Percentiles rank a stretch among this genome's conserved stretches.
phyloP scores from a whole-genome alignment of 345 rosid genomes.

The Camelina neglecta region DNA sequence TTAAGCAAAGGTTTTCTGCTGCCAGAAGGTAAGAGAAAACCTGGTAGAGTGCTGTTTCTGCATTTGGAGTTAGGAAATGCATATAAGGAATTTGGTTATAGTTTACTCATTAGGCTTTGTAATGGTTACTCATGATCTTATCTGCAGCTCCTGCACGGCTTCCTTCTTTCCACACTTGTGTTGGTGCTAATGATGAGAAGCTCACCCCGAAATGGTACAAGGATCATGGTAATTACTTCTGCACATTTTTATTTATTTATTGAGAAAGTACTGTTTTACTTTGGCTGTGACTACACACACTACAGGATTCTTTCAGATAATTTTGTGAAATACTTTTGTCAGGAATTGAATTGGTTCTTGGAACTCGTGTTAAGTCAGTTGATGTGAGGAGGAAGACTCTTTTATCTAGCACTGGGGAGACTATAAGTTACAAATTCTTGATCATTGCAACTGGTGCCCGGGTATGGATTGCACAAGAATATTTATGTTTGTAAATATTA shows the following conservation, averaged over 20 bases:
- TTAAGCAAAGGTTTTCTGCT: conserved; percentile 88
- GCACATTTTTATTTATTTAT: not conserved
- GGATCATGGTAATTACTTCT: conserved; percentile 66
- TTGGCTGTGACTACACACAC: not conserved
- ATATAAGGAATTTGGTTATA: conserved; percentile 14
- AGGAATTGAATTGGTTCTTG: conserved; percentile 97
- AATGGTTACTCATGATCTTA: conserved; percentile 30
- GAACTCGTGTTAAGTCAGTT: conserved; percentile 87
- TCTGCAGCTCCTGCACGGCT: conserved; percentile 86
- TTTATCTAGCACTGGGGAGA: conserved; percentile 88
- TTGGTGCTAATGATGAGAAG: conserved; percentile 90
- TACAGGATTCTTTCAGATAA: conserved; percentile 11
- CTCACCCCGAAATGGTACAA: conserved; percentile 90
- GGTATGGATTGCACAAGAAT: conserved; percentile 62
- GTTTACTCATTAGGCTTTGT: conserved; percentile 7
- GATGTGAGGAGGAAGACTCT: conserved; percentile 89
- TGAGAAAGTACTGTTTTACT: not conserved
- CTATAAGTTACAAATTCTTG: conserved; percentile 85
- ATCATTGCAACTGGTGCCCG: conserved; percentile 98
- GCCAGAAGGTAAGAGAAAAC: conserved; percentile 66
- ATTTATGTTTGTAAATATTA: not conserved
- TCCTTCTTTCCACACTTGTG: conserved; percentile 98
- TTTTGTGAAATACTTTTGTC: conserved; percentile 34
- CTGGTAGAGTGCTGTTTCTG: conserved; percentile 21
- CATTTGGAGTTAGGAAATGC: conserved; percentile 22